Percentiles rank a stretch among this genome's conserved stretches.
These are phyloP conservation scores for Wallacemonas sp. DNA, from an alignment of 208 protist genomes.

Conservation along the genomic window DNA sequence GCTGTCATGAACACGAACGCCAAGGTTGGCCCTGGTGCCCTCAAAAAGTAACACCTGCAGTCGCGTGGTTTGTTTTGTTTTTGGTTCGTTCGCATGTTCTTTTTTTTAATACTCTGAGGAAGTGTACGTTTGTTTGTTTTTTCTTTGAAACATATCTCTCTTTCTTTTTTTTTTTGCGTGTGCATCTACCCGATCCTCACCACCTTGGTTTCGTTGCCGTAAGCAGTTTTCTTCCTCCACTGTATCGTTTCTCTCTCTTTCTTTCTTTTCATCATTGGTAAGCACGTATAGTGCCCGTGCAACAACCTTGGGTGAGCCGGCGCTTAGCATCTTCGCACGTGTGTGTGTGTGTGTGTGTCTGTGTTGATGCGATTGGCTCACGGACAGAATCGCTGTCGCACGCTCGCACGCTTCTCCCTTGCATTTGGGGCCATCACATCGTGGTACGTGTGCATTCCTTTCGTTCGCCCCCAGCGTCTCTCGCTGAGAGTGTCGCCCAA, in stretches of 20 bases:
- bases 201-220: background rate
- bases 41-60: conserved; percentile 23
- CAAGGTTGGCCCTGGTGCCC: conserved; percentile 63
- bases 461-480: too few species aligned
- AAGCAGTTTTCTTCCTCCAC: conserved; percentile 1
- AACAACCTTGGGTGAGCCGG: too few species aligned
- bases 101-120: conserved; percentile 8
- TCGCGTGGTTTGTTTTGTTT: background rate
- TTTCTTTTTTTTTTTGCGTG: background rate
- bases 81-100: conserved; percentile 19
- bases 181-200: background rate
- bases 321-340: too few species aligned
- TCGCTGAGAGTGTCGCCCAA: too few species aligned
- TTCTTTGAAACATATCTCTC: conserved; percentile 18
- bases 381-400: too few species aligned
- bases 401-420: too few species aligned
- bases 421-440: too few species aligned
- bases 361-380: too few species aligned
- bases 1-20: conserved; percentile 80
- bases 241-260: conserved; percentile 14
- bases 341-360: too few species aligned
- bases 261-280: conserved; percentile 13
- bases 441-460: too few species aligned
- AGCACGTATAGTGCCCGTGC: too few species aligned
- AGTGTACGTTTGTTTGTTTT: conserved; percentile 24